Base-by-base conservation (phyloP, 768 basidiomycete genomes). In the Mycena galopus region DNA sequence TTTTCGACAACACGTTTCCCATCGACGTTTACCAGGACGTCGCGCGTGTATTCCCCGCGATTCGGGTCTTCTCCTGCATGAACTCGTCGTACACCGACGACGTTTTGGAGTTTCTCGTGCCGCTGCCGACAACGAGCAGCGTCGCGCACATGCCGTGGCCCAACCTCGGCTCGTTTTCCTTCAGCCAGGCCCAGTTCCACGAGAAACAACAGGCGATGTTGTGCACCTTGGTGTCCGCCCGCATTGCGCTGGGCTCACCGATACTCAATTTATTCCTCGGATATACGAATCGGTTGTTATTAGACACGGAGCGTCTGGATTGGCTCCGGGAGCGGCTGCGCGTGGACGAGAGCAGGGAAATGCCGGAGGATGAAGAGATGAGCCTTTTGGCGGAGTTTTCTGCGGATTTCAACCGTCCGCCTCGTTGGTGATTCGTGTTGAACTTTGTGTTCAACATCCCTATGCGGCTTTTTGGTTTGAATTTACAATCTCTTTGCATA, bases 61-160 rank as follows among this genome's bases (percentile, higher is more conserved):
- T 73, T 9, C 72, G 72, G 37, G 33, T 64, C n/a, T 55, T 73
- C 12, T 50, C 63, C 14, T 66, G 68, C 10, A 3, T 61, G 35
- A 73, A 73, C 42, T 73, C 72, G 19, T 73, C 63, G 9, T 73
- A 57, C 42, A 73, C 72, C 23, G 72, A 73, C 59, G 72, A 69
- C 4, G 64, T 69, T 3, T 62, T 73, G n/a, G 72, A 69, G 25
- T 69, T 73, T 33, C 68, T 73, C 6, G 72, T 69, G 27, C 72
- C 72, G 8, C 57, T 57, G 33, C 67, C 59, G 50, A 73, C 63
- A 9, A 66, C 72, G 51, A 32, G 51, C 35, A 33, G 62, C 60
- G 58, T 23, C 35, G 47, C 68, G 19, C 64, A 69, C 27, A 73
- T 69, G 72, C 72, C 72, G 23, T 73, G 72, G 72, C 72, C 72